Evolutionary conservation across 169 alveolate genomes (phyloP).

Genomic region (Cryptosporidium parvum): DNA sequence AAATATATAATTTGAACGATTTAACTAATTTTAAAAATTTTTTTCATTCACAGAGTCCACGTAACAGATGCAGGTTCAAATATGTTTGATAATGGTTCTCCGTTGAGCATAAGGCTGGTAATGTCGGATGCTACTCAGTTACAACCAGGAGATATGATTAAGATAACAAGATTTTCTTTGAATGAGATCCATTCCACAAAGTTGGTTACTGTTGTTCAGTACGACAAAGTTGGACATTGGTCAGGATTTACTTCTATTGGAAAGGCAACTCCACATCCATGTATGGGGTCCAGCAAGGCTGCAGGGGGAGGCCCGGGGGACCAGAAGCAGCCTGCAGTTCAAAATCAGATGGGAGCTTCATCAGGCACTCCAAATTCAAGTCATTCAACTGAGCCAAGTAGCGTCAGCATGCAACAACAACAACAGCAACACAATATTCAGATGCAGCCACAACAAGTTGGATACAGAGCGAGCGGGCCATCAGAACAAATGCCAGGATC

Average conservation of each 20-base stretch:
- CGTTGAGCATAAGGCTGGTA: conserved; percentile 72
- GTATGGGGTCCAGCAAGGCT: conserved; percentile 69
- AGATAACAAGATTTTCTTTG: conserved; percentile 55
- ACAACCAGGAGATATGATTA: conserved; percentile 72
- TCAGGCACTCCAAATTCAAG: conserved; percentile 24
- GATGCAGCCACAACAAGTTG: background rate
- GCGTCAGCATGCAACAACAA: background rate
- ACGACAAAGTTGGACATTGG: conserved; percentile 70
- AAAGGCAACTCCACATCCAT: conserved; percentile 69
- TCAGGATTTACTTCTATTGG: conserved; percentile 67
- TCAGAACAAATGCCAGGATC: background rate
- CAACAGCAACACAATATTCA: background rate
- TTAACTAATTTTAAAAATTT: background rate
- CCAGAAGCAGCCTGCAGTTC: background rate
- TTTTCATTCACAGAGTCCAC: conserved; percentile 40
- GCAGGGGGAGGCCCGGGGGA: conserved; percentile 1
- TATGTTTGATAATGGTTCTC: conserved; percentile 64
- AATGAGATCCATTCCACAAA: conserved; percentile 70
- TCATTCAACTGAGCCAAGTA: conserved; percentile 8
- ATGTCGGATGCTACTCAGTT: conserved; percentile 75
- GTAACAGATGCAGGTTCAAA: conserved; percentile 76
- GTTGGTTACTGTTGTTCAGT: conserved; percentile 68
- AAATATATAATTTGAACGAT: background rate
- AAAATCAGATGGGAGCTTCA: background rate
- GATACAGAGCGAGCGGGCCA: background rate